Evolutionary conservation across 495 filamentous ascomycete species (phyloP).

Genomic region (Trichoderma virens): DNA sequence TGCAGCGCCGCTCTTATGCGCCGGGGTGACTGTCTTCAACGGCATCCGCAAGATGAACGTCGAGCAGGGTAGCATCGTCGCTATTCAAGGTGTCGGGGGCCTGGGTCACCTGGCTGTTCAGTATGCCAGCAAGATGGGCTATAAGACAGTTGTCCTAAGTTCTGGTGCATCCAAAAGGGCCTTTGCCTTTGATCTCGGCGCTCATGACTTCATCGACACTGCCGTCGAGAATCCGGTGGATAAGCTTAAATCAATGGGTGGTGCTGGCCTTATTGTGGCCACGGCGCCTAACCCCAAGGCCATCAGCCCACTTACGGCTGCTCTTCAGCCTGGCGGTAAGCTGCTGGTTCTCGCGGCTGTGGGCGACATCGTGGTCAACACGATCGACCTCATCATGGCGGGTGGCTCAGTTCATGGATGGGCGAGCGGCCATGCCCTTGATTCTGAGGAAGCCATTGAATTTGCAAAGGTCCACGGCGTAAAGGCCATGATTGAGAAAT

Average conservation of each 20-base stretch:
- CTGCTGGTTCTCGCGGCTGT: too few relatives aligned
- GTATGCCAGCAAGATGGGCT: conserved; percentile 59
- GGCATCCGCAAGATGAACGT: conserved; percentile 55
- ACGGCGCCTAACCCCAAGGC: conserved; percentile 53
- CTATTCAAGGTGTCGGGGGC: conserved; percentile 58
- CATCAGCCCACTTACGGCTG: conserved; percentile 47
- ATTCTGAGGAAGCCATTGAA: too few relatives aligned
- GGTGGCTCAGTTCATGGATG: too few relatives aligned
- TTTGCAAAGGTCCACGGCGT: too few relatives aligned
- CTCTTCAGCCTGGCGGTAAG: too few relatives aligned
- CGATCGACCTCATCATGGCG: too few relatives aligned
- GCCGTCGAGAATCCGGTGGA: conserved; percentile 45
- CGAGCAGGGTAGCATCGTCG: conserved; percentile 49
- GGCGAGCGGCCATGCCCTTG: too few relatives aligned
- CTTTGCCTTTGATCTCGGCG: conserved; percentile 55
- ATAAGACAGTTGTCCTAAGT: conserved; percentile 54
- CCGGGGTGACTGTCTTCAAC: conserved; percentile 68
- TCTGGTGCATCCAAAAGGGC: conserved; percentile 48
- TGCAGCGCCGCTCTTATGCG: conserved; percentile 62
- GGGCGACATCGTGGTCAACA: too few relatives aligned
- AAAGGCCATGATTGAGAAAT: too few relatives aligned
- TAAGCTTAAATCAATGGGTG: conserved; percentile 52
- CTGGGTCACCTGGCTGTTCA: conserved; percentile 63
- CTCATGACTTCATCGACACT: conserved; percentile 61
- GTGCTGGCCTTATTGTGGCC: conserved; percentile 52